Conservation (phyloP, 257 asterid species). For the Linaria vulgaris region DNA sequence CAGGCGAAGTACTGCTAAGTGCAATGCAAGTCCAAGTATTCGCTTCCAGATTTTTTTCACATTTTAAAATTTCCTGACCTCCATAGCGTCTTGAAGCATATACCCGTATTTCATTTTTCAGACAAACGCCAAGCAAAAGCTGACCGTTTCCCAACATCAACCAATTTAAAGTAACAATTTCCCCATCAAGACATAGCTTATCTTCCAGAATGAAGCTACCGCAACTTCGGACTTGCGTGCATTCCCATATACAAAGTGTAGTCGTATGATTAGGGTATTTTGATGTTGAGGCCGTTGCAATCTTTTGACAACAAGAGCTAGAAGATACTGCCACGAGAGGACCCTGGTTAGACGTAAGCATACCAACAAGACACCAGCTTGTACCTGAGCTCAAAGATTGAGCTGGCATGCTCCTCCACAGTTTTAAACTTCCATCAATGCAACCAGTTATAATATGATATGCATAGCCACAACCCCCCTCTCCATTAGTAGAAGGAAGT, state of each 20-base stretch:
- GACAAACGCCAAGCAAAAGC: slow-evolving; percentile 76
- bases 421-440: slow-evolving; percentile 62
- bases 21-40: slow-evolving; percentile 82
- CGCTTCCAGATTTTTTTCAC: slow-evolving; percentile 46
- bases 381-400: slow-evolving; percentile 39
- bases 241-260: slow-evolving; percentile 72
- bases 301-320: slow-evolving; percentile 67
- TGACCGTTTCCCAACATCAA: slow-evolving; percentile 74
- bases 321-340: slow-evolving; percentile 56
- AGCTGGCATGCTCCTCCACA: slow-evolving; percentile 80
- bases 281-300: slow-evolving; percentile 56
- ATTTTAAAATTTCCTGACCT: slow-evolving; percentile 61
- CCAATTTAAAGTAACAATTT: slow-evolving; percentile 72
- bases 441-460: slow-evolving; percentile 87
- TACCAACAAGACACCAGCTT: slow-evolving; percentile 82
- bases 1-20: slow-evolving; percentile 44
- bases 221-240: slow-evolving; percentile 53
- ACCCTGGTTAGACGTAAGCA: slow-evolving; percentile 55
- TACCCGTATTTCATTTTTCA: slow-evolving; percentile 57
- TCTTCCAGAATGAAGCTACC: slow-evolving; percentile 82
- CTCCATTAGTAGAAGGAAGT: slow-evolving; percentile 35
- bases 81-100: slow-evolving; percentile 60
- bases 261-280: slow-evolving; percentile 36
- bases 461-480: slow-evolving; percentile 44
- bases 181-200: slow-evolving; percentile 58